These are phyloP conservation scores for Suillus discolor DNA, from an alignment of 768 basidiomycete species.

Conservation along the genomic window DNA sequence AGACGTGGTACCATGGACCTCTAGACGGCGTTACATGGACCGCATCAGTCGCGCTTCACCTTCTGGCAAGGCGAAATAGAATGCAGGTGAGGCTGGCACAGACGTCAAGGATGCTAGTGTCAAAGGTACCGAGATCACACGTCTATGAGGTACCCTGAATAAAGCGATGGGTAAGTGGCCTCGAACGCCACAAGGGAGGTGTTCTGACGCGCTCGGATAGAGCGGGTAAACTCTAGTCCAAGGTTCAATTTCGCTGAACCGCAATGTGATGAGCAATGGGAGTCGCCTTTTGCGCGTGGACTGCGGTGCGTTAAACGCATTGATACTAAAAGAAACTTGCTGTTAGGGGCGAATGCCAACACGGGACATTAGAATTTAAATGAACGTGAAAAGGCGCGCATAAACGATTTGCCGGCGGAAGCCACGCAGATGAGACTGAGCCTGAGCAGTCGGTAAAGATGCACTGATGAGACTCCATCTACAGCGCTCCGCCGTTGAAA, in stretches of 20 bases:
- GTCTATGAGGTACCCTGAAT: neutral
- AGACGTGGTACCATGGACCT: neutral
- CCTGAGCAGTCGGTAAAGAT: neutral
- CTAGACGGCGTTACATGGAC: neutral
- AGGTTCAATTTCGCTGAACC: neutral
- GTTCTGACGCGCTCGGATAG: neutral
- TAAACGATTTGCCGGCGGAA: neutral
- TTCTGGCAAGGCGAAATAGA: neutral
- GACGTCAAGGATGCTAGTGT: neutral
- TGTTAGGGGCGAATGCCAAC: neutral
- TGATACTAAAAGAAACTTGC: neutral
- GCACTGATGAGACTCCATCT: neutral
- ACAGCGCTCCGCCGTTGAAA: neutral
- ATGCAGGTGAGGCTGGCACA: neutral
- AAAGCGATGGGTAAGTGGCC: too few relatives aligned
- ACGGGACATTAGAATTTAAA: neutral
- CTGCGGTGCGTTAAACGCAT: conserved; percentile 4
- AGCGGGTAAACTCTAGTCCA: neutral
- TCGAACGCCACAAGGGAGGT: neutral
- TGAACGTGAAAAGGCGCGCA: neutral
- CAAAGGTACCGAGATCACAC: conserved; percentile 4
- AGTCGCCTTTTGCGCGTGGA: neutral
- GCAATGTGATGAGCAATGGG: neutral
- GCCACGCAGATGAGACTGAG: neutral
- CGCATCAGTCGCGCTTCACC: neutral